These are phyloP conservation scores for Didymella exigua DNA, from an alignment of 2,329 filamentous ascomycete genomes.

Conservation along the genomic window DNA sequence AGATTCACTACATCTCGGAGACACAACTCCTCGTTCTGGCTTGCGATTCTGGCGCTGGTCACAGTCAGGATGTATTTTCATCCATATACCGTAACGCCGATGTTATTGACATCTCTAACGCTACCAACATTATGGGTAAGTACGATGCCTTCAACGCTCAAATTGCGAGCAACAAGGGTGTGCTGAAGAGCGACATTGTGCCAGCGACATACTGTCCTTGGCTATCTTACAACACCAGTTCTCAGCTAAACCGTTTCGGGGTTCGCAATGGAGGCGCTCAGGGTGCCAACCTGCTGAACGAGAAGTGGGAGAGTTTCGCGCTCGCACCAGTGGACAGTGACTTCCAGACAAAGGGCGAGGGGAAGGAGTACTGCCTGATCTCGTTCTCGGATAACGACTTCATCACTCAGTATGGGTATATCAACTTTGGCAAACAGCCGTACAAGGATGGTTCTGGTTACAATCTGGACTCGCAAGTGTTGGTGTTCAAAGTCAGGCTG, in stretches of 20 bases:
- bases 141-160: conserved; percentile 49
- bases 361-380: conserved; percentile 72
- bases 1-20: conserved; percentile 67
- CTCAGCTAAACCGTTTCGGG: conserved; percentile 68
- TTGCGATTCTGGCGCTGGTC: conserved; percentile 66
- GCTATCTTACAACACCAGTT: conserved; percentile 70
- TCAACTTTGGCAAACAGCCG: conserved; percentile 62
- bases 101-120: conserved; percentile 66
- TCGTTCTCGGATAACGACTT: conserved; percentile 76
- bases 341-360: conserved; percentile 50
- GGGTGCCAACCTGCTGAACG: conserved; percentile 66
- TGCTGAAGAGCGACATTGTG: conserved; percentile 60
- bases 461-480: conserved; percentile 65
- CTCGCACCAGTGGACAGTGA: conserved; percentile 61
- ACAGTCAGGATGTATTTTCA: conserved; percentile 58
- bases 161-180: conserved; percentile 58
- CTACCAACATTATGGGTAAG: conserved; percentile 64
- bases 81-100: conserved; percentile 73
- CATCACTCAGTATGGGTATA: conserved; percentile 69
- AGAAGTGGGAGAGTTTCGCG: conserved; percentile 77
- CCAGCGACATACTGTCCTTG: conserved; percentile 69
- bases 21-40: conserved; percentile 71
- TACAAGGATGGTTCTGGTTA: conserved; percentile 65
- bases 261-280: conserved; percentile 70
- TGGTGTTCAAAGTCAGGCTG: conserved; percentile 65